Evolutionary conservation across 768 basidiomycete species (phyloP), one percentile per base, ranked within the genome.

Genomic region (Rubroboletus pulcherrimus): DNA sequence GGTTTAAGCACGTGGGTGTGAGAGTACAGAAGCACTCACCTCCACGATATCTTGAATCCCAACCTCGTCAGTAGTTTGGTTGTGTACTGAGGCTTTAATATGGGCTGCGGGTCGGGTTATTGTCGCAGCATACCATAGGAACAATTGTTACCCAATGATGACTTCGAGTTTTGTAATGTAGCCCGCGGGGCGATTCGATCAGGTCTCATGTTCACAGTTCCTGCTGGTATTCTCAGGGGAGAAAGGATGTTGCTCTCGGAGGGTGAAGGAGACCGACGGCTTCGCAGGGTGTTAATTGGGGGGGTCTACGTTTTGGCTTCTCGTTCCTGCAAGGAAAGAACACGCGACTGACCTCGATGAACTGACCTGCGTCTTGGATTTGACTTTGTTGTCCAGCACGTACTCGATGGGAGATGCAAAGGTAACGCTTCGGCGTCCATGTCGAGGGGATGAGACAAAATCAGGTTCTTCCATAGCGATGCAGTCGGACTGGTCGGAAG

Each of bases 21-120:
- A 40, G 26, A 52, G 17, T 7, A 19, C 21, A 49, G 11, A 21
- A 4, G 21, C 12, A 55, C 71, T 69, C 59, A 81, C 83, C 54
- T 77, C 72, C 34, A 78, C 67, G 51, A 85, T 82, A 39, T 66
- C 68, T 53, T 65, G 63, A 9, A 73, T 65, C 29, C 53, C 66
- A 34, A 43, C 57, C 9, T 56, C 58, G 11, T 59, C 58, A 8
- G 45, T 19, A 29, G 11, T 49, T 21, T 41, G 45, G 41, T 53
- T 48, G n/a, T 31, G 38, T 17, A 15, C 39, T 6, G 52, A 38
- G 26, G 37, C 21, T 55, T 62, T 43, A 8, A 31, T 21, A 26
- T 31, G 7, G 19, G 24, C 47, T 49, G 30, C 37, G 21, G 10
- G 29, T 45, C 17, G 1, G 9, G 26, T 53, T 39, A 37, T 41